These are phyloP conservation scores for Tetrapisispora nanseiensis DNA, from an alignment of 805 yeast genomes.

Conservation along the genomic window DNA sequence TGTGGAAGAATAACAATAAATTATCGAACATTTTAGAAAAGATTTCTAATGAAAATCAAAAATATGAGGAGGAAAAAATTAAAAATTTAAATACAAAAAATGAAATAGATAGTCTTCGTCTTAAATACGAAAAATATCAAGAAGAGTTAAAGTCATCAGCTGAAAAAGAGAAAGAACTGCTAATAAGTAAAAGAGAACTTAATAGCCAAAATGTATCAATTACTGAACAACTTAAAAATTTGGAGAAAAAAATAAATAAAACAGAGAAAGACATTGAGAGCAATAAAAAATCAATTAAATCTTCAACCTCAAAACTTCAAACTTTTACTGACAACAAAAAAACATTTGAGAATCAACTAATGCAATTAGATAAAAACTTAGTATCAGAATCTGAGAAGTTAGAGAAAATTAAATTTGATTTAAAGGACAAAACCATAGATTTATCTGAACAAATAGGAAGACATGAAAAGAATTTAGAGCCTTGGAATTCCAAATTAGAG, in stretches of 20 bases:
- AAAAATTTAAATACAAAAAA: constrained; percentile 34
- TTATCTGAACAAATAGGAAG: constrained; percentile 55
- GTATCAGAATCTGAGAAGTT: constrained; percentile 46
- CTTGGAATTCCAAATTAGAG: constrained; percentile 66
- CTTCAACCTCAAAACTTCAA: constrained; percentile 39
- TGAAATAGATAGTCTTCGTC: constrained; percentile 28
- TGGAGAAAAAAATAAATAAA: constrained; percentile 48
- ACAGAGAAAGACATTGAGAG: constrained; percentile 43
- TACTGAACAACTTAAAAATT: constrained; percentile 69
- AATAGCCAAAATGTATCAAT: constrained; percentile 55
- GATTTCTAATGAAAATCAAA: constrained; percentile 33
- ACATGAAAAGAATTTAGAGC: constrained; percentile 61
- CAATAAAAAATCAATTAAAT: constrained; percentile 37
- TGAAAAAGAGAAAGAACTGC: constrained; percentile 20
- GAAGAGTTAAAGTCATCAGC: constrained; percentile 21
- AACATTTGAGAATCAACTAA: constrained; percentile 37
- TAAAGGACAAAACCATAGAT: constrained; percentile 65
- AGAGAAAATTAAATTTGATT: constrained; percentile 50
- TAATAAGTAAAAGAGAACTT: constrained; percentile 23
- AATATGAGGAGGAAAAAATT: constrained; percentile 35
- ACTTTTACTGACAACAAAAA: constrained; percentile 37
- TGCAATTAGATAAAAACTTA: constrained; percentile 36
- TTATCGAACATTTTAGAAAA: constrained; percentile 33
- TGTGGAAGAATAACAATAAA: constrained; percentile 33
- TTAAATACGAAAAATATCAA: constrained; percentile 20